These are phyloP conservation scores for Cylindrotheca fusiformis DNA, from an alignment of 108 stramenopile species.

Conservation along the genomic window DNA sequence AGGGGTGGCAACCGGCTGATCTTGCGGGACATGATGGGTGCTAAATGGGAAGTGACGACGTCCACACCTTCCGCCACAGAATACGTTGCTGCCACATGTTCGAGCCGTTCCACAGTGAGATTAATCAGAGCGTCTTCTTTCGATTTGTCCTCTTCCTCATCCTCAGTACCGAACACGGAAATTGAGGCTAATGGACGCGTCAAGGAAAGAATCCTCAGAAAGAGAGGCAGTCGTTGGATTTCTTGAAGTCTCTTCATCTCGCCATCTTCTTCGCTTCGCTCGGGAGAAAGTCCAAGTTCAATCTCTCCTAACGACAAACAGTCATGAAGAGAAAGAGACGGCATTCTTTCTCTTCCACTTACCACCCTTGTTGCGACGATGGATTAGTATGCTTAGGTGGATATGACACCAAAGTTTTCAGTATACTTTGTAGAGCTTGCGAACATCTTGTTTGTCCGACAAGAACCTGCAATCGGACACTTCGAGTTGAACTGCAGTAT, in stretches of 20 bases:
- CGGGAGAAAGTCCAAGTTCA: constrained; percentile 38
- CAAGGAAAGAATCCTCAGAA: constrained; percentile 52
- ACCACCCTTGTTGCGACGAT: too few relatives aligned
- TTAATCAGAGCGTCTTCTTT: constrained; percentile 26
- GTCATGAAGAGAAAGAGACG: constrained; percentile 53
- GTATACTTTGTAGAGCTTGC: too few relatives aligned
- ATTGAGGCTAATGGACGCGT: constrained; percentile 45
- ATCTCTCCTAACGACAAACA: constrained; percentile 64
- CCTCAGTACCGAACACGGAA: constrained; percentile 8
- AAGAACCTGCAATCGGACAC: too few relatives aligned
- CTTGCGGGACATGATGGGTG: constrained; percentile 47
- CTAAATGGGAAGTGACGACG: constrained; percentile 51
- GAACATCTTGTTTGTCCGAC: too few relatives aligned
- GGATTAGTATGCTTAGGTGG: too few relatives aligned
- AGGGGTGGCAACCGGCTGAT: constrained; percentile 49
- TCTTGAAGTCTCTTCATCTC: constrained; percentile 22
- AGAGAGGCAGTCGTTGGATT: constrained; percentile 56
- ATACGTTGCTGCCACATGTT: constrained; percentile 71
- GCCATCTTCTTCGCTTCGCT: background rate
- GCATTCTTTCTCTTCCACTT: too few relatives aligned
- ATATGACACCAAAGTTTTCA: too few relatives aligned
- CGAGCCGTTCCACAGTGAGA: constrained; percentile 50
- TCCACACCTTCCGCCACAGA: constrained; percentile 68
- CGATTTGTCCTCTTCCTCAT: constrained; percentile 5
- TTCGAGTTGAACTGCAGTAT: too few relatives aligned